Base-by-base conservation (phyloP, 2,329 filamentous ascomycete species). In the Colletotrichum trifolii region DNA sequence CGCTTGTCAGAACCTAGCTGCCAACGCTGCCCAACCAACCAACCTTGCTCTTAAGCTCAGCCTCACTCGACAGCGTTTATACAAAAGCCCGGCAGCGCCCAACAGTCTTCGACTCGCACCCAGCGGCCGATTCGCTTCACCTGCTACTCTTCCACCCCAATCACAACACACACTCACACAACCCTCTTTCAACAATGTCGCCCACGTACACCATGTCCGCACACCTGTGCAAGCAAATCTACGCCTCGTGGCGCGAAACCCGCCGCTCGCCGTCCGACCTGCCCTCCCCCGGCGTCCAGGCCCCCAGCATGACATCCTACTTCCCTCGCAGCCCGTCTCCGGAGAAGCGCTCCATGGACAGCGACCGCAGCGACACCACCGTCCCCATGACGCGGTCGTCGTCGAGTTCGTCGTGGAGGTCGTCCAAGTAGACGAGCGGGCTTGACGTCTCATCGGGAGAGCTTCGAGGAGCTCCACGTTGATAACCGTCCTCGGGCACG, bases 151-250 rank as follows among this genome's bases (percentile, higher is more conserved):
- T 25, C 4, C 3, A 25, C 25, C 25, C 25, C 3, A 25, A 25
- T 25, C 4, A 25, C 25, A 25, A 38, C 38, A 66, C 49, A 48
- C 64, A 39, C 39, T 34, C 36, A 54, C 34, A 36, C 60, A 34
- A 59, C n/a, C 47, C n/a, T 25, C 38, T 49, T 12, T 56, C 68
- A 78, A 68, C 25, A 45, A 88, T 88, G 85, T 81, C 84, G 60
- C 85, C 84, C 54, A 87, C 85, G 42, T 85, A 87, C 77, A 87
- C 85, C 68, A 87, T 88, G 81, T 86, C 85, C 13, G 84, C 85
- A 70, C 85, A 88, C 71, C 77, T 88, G 75, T 85, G 84, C 83
- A 86, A 85, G 75, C 80, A 87, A 71, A 84, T 88, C 76, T 85
- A 82, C 78, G 79, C 83, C 55, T 87, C 85, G n/a, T 87, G 85